Conservation (phyloP, 495 filamentous ascomycete genomes). For the Tricharina praecox region DNA sequence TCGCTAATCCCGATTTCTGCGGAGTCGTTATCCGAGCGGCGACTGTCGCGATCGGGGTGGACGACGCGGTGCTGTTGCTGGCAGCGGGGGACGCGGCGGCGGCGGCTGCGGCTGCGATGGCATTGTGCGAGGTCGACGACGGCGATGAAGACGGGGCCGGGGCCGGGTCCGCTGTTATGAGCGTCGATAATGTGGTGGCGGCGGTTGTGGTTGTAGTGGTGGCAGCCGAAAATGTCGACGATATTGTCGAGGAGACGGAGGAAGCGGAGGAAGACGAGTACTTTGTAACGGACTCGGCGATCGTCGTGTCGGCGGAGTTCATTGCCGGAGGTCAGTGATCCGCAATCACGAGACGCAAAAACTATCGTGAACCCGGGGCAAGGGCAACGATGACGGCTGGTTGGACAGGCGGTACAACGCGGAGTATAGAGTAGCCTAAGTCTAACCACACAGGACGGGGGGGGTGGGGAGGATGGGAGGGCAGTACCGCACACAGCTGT, state of each 20-base stretch:
- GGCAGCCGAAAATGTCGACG: not conserved
- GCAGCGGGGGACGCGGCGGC: not conserved
- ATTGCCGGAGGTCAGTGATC: constrained; percentile 2
- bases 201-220: not conserved
- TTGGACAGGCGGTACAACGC: not conserved
- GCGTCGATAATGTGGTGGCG: too few relatives aligned
- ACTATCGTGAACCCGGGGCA: not conserved
- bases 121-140: not conserved
- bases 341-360: not conserved
- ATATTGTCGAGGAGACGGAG: not conserved
- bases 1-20: not conserved
- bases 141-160: not conserved
- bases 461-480: not conserved
- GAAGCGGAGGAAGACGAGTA: not conserved
- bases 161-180: too few relatives aligned
- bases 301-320: not conserved
- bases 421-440: not conserved
- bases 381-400: not conserved
- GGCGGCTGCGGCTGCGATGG: not conserved
- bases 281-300: not conserved
- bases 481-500: too few relatives aligned
- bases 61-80: not conserved
- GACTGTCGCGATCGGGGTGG: constrained; percentile 1
- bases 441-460: not conserved
- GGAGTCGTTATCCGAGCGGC: not conserved